Conservation (phyloP, 164 flowering plant genomes). For the Amborella trichopoda region DNA sequence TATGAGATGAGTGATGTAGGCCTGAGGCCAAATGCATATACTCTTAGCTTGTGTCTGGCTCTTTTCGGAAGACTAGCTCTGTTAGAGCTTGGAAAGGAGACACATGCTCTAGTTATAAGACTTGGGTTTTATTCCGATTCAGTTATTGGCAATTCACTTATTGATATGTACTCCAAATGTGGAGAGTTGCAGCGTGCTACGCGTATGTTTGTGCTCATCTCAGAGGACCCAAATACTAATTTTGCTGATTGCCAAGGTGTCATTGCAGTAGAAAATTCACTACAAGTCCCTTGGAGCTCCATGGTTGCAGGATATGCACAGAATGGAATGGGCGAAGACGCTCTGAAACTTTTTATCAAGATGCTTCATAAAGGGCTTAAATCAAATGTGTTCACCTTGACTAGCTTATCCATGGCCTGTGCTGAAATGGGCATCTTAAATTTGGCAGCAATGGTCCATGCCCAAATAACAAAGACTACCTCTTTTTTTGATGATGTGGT, state of each 20-base stretch:
- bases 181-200: too few species aligned
- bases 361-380: conserved; percentile 28
- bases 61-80: conserved; percentile 38
- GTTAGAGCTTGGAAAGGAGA: conserved; percentile 42
- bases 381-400: conserved; percentile 31
- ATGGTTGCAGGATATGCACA: conserved; percentile 48
- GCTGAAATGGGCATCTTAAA: conserved; percentile 34
- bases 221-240: too few species aligned
- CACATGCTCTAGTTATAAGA: conserved; percentile 48
- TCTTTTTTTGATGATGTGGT: conserved; percentile 27
- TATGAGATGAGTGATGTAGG: conserved; percentile 28
- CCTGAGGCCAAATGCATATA: conserved; percentile 62
- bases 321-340: conserved; percentile 39
- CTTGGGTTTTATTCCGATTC: conserved; percentile 24
- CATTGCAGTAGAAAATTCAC: too few species aligned
- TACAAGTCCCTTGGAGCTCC: conserved; percentile 54
- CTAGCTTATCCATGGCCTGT: conserved; percentile 49
- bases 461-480: conserved; percentile 34
- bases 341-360: conserved; percentile 27
- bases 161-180: too few species aligned
- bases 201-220: too few species aligned
- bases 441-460: conserved; percentile 48
- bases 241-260: too few species aligned
- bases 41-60: conserved; percentile 54
- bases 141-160: conserved; percentile 47